Conservation (phyloP, 192 early-diverging fungal species). For the Blastocladiella britannica region DNA sequence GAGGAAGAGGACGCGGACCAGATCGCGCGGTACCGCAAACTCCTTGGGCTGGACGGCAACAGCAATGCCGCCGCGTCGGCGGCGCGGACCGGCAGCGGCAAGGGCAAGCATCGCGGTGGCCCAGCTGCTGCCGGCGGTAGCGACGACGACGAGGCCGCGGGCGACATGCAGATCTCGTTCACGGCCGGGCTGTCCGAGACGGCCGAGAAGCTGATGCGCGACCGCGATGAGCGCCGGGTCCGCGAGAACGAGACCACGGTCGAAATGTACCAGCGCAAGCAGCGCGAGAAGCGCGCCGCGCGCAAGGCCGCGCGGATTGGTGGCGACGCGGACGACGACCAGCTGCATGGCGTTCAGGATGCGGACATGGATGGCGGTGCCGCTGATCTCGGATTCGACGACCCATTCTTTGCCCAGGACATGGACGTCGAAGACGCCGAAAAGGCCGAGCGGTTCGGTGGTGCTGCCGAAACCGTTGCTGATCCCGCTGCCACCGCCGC, state of each 20-base stretch:
- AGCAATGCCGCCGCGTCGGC: too few relatives aligned
- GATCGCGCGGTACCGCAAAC: constrained; percentile 22
- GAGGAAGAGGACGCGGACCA: constrained; percentile 36
- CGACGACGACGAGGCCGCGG: constrained; percentile 16
- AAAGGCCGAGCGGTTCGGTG: constrained; percentile 60
- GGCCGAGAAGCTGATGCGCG: constrained; percentile 33
- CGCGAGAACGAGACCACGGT: constrained; percentile 64
- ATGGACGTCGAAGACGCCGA: constrained; percentile 36
- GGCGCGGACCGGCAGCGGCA: not conserved
- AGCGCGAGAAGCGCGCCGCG: constrained; percentile 53
- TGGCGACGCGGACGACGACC: constrained; percentile 7
- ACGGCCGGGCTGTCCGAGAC: constrained; percentile 68
- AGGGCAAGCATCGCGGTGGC: too few relatives aligned
- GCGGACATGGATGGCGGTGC: constrained; percentile 35
- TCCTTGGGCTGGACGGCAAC: constrained; percentile 15
- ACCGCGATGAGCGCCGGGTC: constrained; percentile 9
- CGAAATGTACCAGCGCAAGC: constrained; percentile 57
- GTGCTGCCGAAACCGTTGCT: too few relatives aligned
- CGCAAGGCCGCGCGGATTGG: constrained; percentile 27
- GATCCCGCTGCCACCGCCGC: constrained; percentile 42
- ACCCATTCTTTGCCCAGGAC: constrained; percentile 16
- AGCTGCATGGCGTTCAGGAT: constrained; percentile 18
- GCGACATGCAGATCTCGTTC: constrained; percentile 91
- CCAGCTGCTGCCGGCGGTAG: constrained; percentile 9
- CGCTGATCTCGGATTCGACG: constrained; percentile 24